Conservation (phyloP, 306 rosid genomes). For the Sophora flavescens region DNA sequence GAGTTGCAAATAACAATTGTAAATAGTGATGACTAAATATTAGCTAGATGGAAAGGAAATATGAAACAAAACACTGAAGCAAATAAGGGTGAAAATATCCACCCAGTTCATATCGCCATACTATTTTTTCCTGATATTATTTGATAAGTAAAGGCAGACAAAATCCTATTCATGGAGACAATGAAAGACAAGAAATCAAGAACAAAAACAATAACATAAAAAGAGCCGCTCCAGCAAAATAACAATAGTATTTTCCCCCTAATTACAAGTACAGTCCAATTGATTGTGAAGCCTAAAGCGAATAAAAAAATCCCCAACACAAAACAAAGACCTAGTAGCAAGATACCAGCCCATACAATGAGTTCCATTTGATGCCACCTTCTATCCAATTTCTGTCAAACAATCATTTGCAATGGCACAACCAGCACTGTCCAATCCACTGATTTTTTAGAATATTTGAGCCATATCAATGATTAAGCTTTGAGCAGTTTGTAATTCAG, state of each 20-base stretch:
- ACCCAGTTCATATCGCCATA: slow-evolving; percentile 40
- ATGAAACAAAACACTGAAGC: slow-evolving; percentile 16
- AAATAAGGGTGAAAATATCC: slow-evolving; percentile 17
- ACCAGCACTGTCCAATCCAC: neutral
- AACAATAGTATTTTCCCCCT: neutral
- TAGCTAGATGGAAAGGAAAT: slow-evolving; percentile 20
- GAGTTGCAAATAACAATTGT: slow-evolving; percentile 22
- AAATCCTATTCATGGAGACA: slow-evolving; percentile 15
- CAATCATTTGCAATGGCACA: neutral
- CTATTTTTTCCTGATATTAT: slow-evolving; percentile 32
- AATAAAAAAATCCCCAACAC: slow-evolving; percentile 31
- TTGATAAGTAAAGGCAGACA: neutral
- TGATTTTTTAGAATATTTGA: slow-evolving; percentile 5
- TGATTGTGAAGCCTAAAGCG: slow-evolving; percentile 3
- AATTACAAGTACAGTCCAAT: slow-evolving; percentile 11
- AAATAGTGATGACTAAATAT: slow-evolving; percentile 15
- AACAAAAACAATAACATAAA: slow-evolving; percentile 14
- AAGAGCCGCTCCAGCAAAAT: slow-evolving; percentile 4
- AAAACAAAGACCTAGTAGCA: slow-evolving; percentile 13
- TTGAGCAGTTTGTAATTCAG: neutral
- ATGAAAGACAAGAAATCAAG: slow-evolving; percentile 40
- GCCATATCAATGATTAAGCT: slow-evolving; percentile 9
- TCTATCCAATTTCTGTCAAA: slow-evolving; percentile 20
- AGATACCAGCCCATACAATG: slow-evolving; percentile 15
- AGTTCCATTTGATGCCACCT: slow-evolving; percentile 10